Evolutionary conservation across 352 stramenopile genomes (phyloP).

Genomic region (Pythium grandisporangium): DNA sequence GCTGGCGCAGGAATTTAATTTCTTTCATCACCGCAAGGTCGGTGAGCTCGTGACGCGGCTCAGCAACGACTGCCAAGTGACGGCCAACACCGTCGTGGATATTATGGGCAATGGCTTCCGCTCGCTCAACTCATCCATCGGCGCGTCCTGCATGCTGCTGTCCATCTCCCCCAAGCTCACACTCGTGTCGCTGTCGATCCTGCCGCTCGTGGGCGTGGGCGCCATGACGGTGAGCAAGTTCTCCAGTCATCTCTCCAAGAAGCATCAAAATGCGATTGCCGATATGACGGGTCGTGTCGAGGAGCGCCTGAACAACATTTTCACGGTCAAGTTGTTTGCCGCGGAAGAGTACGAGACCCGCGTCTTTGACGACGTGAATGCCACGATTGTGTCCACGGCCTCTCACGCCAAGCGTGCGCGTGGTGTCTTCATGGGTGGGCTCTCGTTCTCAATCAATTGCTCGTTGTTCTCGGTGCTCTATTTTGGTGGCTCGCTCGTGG

Average conservation of each 20-base stretch:
- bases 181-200: slow-evolving; percentile 77
- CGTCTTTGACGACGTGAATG: slow-evolving; percentile 63
- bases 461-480: slow-evolving; percentile 88
- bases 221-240: slow-evolving; percentile 83
- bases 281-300: slow-evolving; percentile 76
- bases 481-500: slow-evolving; percentile 83
- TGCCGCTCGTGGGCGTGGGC: slow-evolving; percentile 66
- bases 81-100: slow-evolving; percentile 83
- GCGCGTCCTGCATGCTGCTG: slow-evolving; percentile 83
- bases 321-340: slow-evolving; percentile 86
- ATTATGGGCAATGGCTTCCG: slow-evolving; percentile 82
- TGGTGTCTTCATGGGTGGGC: slow-evolving; percentile 84
- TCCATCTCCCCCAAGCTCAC: slow-evolving; percentile 86
- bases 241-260: slow-evolving; percentile 63
- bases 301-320: slow-evolving; percentile 84
- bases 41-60: slow-evolving; percentile 83
- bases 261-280: slow-evolving; percentile 71
- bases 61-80: slow-evolving; percentile 82
- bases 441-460: slow-evolving; percentile 84
- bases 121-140: slow-evolving; percentile 83
- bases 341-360: slow-evolving; percentile 60
- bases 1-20: slow-evolving; percentile 73
- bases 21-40: slow-evolving; percentile 76
- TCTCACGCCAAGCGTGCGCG: slow-evolving; percentile 65
- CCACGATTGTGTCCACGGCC: slow-evolving; percentile 52